A percentile compares a stretch with the other conserved stretches of the same genome.
These are phyloP conservation scores for Tulasnella sp. DNA, from an alignment of 768 basidiomycete species.

Conservation along the genomic window DNA sequence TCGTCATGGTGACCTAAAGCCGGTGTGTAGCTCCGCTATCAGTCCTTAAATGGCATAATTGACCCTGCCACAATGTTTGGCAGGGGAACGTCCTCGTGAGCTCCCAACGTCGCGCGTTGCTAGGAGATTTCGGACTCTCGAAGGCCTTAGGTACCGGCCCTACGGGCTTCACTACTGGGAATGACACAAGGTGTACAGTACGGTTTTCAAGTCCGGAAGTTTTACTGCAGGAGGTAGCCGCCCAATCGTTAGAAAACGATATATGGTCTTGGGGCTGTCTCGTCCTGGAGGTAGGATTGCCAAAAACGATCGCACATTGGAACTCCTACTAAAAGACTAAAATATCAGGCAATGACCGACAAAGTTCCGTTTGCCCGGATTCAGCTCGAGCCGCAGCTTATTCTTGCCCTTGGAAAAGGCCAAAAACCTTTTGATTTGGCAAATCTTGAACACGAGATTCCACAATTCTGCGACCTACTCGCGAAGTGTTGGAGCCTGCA, in stretches of 20 bases:
- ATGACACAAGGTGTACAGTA: background rate
- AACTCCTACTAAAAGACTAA: background rate
- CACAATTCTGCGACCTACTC: background rate
- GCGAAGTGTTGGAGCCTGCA: background rate
- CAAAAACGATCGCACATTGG: background rate
- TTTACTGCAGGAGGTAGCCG: background rate
- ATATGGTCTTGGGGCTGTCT: conserved; percentile 11
- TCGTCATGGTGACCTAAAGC: background rate
- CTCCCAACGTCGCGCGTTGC: background rate
- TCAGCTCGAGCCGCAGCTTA: background rate
- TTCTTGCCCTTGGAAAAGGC: background rate
- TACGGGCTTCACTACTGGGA: background rate
- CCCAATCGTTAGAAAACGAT: background rate
- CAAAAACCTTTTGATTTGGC: background rate
- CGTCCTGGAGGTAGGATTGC: background rate
- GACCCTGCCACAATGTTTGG: background rate
- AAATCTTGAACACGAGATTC: background rate
- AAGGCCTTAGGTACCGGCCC: background rate
- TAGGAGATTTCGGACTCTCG: background rate
- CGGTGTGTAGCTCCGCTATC: background rate
- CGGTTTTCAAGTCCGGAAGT: conserved; percentile 13
- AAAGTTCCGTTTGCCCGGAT: background rate
- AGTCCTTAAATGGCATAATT: background rate
- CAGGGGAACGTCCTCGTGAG: background rate
- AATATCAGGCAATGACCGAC: background rate